These are phyloP conservation scores for Chrysoporthe deuterocubensis DNA, from an alignment of 2,329 filamentous ascomycete genomes.

Conservation along the genomic window DNA sequence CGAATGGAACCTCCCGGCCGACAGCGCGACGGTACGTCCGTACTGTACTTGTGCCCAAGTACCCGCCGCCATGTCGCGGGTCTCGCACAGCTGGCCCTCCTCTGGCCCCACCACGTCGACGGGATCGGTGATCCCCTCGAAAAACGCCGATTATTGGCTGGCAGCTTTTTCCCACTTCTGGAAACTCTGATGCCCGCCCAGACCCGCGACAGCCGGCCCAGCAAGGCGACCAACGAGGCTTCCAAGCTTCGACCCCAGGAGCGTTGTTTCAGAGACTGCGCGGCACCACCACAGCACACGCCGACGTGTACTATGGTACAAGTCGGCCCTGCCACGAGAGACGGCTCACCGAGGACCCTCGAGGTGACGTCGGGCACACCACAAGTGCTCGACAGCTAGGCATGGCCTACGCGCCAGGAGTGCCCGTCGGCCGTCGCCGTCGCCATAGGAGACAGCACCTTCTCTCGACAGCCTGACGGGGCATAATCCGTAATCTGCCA, in stretches of 20 bases:
- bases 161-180: conserved; percentile 18
- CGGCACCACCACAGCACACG: neutral
- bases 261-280: neutral
- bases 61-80: conserved; percentile 3
- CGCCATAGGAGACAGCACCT: no score
- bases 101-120: conserved; percentile 9
- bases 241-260: neutral
- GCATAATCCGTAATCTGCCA: no score
- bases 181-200: neutral
- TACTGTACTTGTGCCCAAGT: conserved; percentile 3
- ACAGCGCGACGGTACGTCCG: neutral
- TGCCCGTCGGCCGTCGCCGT: no score
- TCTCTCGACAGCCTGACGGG: no score
- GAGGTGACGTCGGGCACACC: neutral
- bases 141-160: conserved; percentile 22
- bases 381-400: neutral
- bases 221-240: conserved; percentile 10
- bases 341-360: neutral
- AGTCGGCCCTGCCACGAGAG: neutral
- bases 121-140: conserved; percentile 15
- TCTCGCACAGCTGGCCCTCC: conserved; percentile 1
- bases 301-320: neutral
- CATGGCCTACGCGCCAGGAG: neutral
- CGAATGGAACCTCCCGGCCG: neutral
- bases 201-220: conserved; percentile 15